Base-by-base conservation (phyloP, 2,329 filamentous ascomycete species). In the Immersiporthe knoxdaviesiana region DNA sequence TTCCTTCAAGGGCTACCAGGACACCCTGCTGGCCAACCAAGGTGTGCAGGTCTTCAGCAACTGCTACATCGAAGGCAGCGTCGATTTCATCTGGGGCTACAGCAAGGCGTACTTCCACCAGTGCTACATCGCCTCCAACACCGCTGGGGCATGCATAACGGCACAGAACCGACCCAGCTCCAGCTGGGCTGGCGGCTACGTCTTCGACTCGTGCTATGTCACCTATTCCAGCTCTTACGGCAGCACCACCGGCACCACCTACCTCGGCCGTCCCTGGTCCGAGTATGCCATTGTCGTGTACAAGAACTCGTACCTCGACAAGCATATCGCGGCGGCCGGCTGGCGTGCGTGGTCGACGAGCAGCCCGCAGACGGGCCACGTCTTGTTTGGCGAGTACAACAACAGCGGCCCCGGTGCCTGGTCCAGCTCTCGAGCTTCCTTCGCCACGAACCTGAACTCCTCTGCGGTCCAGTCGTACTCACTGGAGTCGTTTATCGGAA, bases 91-190 rank as follows among this genome's bases (percentile, higher is more conserved):
- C 63, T 72, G 65, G 75, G 77, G 76, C 0, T 78, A 77, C 66
- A 75, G 75, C 41, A 79, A 77, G 56, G 76, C 77, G 3, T 80
- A 76, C 64, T 78, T 81, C 65, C 76, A 79, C 14, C 75, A 79
- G 65, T 80, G 78, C 37, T 79, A 79, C 68, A 77, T 81, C n/a
- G 78, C 78, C 0, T 75, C 75, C 41, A 80, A 80, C 70, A 79
- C 78, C 0, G 73, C 75, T 3, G 74, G 75, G 5, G 73, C 76
- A 1, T 76, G 72, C n/a, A 76, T 80, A 52, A 75, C 79, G 1
- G 77, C 78, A 1, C 74, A 79, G 37, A 77, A 77, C 72, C 71
- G 77, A 0, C 76, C 75, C 16, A 75, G 70, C 0, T 73, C 76
- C 0, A 63, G 73, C 0, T 78, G 74, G 72, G 72, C 75, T 2